Evolutionary conservation across 2,329 filamentous ascomycete genomes (phyloP).

Genomic region (Xylariaceae sp.): DNA sequence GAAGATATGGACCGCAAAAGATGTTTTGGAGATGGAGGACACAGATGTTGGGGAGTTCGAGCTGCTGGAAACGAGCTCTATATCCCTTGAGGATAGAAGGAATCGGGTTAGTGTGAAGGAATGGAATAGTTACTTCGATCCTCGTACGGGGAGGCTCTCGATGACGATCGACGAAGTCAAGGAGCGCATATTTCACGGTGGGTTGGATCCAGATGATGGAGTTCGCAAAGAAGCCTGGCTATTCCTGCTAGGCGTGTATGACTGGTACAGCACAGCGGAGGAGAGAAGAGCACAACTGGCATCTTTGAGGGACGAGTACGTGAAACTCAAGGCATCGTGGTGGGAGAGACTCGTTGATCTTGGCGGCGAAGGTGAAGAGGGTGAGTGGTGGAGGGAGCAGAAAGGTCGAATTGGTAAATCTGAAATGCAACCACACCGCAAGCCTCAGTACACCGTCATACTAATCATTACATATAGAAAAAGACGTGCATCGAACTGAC

Average conservation of each 20-base stretch:
- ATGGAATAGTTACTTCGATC: conserved; percentile 91
- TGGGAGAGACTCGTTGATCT: conserved; percentile 92
- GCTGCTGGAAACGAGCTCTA: conserved; percentile 76
- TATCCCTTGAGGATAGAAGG: conserved; percentile 78
- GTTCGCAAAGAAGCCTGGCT: conserved; percentile 97
- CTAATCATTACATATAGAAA: conserved; percentile 66
- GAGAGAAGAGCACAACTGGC: conserved; percentile 85
- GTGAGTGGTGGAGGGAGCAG: conserved; percentile 97
- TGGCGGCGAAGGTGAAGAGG: conserved; percentile 77
- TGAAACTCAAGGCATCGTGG: conserved; percentile 91
- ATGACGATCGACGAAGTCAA: conserved; percentile 92
- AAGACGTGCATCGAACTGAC: conserved; percentile 97
- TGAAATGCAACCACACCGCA: conserved; percentile 7
- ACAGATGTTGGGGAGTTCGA: conserved; percentile 97
- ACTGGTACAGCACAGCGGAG: conserved; percentile 88
- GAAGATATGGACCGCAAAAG: conserved; percentile 89
- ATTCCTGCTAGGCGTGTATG: conserved; percentile 87
- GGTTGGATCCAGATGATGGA: conserved; percentile 84
- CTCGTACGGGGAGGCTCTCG: conserved; percentile 72
- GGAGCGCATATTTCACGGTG: conserved; percentile 95
- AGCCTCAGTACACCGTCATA: conserved; percentile 12
- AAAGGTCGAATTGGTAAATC: conserved; percentile 85
- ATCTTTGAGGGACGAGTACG: conserved; percentile 88
- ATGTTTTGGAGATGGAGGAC: conserved; percentile 92
- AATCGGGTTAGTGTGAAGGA: conserved; percentile 81